phyloP scores from a whole-genome alignment of 1,284 basidiomycete genomes.

The Vanrija sp. region DNA sequence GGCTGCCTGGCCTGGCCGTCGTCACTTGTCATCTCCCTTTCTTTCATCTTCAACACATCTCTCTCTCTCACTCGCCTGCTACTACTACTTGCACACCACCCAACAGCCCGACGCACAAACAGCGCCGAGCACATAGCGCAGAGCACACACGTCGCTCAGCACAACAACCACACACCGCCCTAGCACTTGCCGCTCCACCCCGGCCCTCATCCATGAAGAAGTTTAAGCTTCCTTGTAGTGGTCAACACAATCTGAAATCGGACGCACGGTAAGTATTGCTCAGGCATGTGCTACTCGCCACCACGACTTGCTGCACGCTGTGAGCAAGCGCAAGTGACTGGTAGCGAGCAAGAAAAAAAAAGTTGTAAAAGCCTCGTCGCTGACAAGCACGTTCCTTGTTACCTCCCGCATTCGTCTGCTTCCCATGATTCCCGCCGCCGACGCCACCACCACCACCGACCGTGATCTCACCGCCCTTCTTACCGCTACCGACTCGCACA shows the following conservation, averaged over 20 bases:
- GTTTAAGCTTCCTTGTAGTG: constrained; percentile 46
- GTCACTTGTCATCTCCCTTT: too few species aligned
- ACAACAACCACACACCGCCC: not conserved
- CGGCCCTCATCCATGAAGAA: constrained; percentile 35
- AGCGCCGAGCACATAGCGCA: not conserved
- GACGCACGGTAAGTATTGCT: constrained; percentile 30
- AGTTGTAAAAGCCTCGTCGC: too few species aligned
- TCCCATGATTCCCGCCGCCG: not conserved
- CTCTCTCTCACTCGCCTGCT: too few species aligned
- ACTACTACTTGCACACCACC: not conserved
- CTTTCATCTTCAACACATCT: too few species aligned
- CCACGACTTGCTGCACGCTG: not conserved
- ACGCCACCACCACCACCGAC: not conserved
- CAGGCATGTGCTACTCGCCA: not conserved
- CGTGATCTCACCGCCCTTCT: not conserved
- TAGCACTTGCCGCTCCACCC: not conserved
- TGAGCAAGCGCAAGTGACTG: not conserved
- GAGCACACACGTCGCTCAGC: not conserved
- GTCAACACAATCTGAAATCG: constrained; percentile 29
- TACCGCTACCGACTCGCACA: not conserved
- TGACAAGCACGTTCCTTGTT: too few species aligned
- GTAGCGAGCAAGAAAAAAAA: too few species aligned
- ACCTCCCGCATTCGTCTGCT: not conserved
- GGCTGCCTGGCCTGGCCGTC: too few species aligned
- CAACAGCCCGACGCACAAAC: too few species aligned